A percentile compares a stretch with the other conserved stretches of the same genome.
Conservation (phyloP, 148 eudicot species). For the Camellia sinensis region DNA sequence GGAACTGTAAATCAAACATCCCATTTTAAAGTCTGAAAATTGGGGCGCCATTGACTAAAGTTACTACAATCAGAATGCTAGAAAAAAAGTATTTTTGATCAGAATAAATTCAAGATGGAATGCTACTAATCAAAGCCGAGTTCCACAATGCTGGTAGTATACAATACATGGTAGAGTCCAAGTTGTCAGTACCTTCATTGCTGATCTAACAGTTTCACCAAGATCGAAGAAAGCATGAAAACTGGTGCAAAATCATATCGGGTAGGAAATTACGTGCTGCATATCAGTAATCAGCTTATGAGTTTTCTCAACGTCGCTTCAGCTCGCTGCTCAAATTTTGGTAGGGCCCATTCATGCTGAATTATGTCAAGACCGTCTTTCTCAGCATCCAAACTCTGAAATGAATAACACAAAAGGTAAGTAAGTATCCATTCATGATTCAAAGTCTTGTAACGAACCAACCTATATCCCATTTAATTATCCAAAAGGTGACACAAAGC, state of each 20-base stretch:
- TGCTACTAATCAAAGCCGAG: no score
- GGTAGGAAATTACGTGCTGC: background rate
- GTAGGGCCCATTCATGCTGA: slow-evolving; percentile 89
- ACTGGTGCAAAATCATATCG: background rate
- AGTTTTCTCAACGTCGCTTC: slow-evolving; percentile 80
- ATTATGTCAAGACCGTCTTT: slow-evolving; percentile 80
- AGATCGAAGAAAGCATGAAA: background rate
- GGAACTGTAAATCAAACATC: background rate
- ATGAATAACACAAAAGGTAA: slow-evolving; percentile 7
- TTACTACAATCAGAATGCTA: slow-evolving; percentile 1
- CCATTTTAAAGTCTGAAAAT: background rate
- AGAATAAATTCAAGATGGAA: no score
- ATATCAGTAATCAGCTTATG: slow-evolving; percentile 23
- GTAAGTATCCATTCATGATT: background rate
- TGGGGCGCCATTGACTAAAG: background rate
- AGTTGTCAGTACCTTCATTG: no score
- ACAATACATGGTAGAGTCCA: no score
- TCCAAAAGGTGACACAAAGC: no score
- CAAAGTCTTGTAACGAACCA: background rate
- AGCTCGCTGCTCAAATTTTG: slow-evolving; percentile 95
- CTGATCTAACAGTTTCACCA: no score
- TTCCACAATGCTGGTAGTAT: no score
- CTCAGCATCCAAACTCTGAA: slow-evolving; percentile 91
- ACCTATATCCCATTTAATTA: no score
- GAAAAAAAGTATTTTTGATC: background rate